Base-by-base conservation (phyloP, 2,329 filamentous ascomycete genomes). In the Neopestalotiopsis sp. region DNA sequence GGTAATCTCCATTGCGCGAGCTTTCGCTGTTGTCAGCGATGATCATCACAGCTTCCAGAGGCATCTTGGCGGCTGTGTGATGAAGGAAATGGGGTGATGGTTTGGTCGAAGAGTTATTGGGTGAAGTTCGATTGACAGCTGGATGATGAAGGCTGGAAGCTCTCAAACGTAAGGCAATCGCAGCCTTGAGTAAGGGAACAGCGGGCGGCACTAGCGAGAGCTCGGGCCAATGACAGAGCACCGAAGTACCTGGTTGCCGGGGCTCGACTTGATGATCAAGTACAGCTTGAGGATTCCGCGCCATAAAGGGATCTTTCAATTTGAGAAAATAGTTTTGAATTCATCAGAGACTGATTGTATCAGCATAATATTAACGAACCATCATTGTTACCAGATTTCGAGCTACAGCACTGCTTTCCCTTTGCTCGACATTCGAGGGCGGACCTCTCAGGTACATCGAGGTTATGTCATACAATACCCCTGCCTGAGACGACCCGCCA, bases 1-100 rank as follows among this genome's bases (percentile, higher is more conserved):
- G 92, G 81, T 87, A 88, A 82, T 99, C 96, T 79, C 97, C 96
- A 84, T 99, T 99, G 80, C 96, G 91, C 86, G 94, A 97, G 85
- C 93, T 95, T 86, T 99, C 96, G 86, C 95, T 98, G 88, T 98
- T 99, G 89, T 99, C 96, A 78, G 98, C 94, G 88, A 98, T 91
- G 82, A 99, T 94, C 95, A 99, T 98, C 72, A 97, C 97, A 85
- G 96, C 97, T 91, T 99, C 96, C 83, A 99, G 91, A 84, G 92
- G 93, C 96, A 99, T 99, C 79, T 88, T 95, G 90, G 81, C 76
- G 72, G 63, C 32, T 64, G 58, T 69, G 68, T 28, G 64, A 34
- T 38, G 56, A 28, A 56, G 68, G 34, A 61, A 58, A n/a, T 71
- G 71, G 70, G 61, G 63, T 73, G 68, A 45, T 14, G 68, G 63